These are phyloP conservation scores for Colletotrichum neosansevieriae DNA, from an alignment of 2,329 filamentous ascomycete species.

Conservation along the genomic window DNA sequence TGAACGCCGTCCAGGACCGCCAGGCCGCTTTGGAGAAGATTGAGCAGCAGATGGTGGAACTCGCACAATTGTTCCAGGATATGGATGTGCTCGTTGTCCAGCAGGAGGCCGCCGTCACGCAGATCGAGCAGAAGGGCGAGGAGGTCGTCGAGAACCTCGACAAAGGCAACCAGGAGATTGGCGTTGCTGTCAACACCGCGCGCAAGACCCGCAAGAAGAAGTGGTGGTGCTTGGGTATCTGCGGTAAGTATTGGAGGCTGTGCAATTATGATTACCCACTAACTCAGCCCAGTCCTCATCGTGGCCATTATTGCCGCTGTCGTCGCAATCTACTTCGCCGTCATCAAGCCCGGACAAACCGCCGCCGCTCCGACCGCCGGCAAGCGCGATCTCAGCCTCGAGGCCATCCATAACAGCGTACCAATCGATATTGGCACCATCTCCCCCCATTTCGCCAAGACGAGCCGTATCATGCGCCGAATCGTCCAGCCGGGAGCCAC, in stretches of 20 bases:
- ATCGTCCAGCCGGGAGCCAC: conserved; percentile 25
- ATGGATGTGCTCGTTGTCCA: conserved; percentile 88
- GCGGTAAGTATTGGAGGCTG: conserved; percentile 57
- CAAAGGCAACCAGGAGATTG: conserved; percentile 87
- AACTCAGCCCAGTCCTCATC: conserved; percentile 58
- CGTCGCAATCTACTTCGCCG: conserved; percentile 62
- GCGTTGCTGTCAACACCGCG: conserved; percentile 84
- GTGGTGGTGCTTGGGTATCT: conserved; percentile 92
- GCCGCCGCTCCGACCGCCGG: conserved; percentile 40
- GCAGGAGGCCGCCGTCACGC: conserved; percentile 82
- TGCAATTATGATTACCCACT: conserved; percentile 21
- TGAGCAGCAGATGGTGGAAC: conserved; percentile 87
- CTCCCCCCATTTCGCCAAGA: conserved; percentile 19
- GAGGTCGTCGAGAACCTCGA: conserved; percentile 87
- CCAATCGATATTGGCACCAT: conserved; percentile 38
- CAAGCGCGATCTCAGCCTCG: conserved; percentile 47
- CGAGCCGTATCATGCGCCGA: conserved; percentile 36
- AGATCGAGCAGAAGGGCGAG: conserved; percentile 89
- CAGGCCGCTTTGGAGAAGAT: conserved; percentile 93
- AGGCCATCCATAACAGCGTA: conserved; percentile 41
- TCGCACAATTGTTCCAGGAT: conserved; percentile 89
- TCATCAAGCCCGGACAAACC: conserved; percentile 49
- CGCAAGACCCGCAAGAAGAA: conserved; percentile 89
- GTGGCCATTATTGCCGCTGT: conserved; percentile 64
- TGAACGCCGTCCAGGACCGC: conserved; percentile 84